phyloP scores from a whole-genome alignment of 441 rosid genomes.

The Corymbia citriodora region DNA sequence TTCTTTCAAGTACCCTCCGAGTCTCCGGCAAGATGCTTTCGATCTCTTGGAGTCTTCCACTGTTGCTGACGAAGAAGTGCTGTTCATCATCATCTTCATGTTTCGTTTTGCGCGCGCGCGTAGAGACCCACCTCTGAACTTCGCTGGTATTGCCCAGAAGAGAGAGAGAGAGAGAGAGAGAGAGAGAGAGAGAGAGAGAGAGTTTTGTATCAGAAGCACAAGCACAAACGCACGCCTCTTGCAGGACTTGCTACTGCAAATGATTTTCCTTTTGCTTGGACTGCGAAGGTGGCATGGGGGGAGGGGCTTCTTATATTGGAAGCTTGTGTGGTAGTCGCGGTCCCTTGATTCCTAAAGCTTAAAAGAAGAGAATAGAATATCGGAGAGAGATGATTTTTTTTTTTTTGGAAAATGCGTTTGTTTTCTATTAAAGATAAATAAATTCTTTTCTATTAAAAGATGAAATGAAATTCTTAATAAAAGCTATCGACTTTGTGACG shows the following conservation, averaged over 20 bases:
- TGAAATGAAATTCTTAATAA: neutral
- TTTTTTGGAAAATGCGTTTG: neutral
- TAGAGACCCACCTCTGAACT: neutral
- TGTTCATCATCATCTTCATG: conserved; percentile 3
- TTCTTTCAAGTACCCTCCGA: conserved; percentile 41
- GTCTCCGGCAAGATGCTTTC: conserved; percentile 36
- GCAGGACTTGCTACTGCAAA: neutral
- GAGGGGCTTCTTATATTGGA: neutral
- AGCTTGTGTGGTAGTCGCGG: neutral
- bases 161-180: neutral
- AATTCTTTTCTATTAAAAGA: neutral
- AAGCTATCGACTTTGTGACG: neutral
- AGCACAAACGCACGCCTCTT: neutral
- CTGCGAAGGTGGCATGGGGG: neutral
- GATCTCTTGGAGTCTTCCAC: conserved; percentile 25
- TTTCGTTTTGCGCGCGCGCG: neutral
- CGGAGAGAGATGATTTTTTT: neutral
- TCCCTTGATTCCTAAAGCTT: neutral
- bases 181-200: neutral
- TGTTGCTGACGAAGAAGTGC: neutral
- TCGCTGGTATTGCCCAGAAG: neutral
- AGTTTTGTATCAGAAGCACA: neutral
- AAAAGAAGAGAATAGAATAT: neutral
- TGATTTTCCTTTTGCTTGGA: neutral
- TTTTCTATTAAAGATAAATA: neutral